Base-by-base conservation (phyloP, 1,284 basidiomycete species). In the Fomitopsis palustris region DNA sequence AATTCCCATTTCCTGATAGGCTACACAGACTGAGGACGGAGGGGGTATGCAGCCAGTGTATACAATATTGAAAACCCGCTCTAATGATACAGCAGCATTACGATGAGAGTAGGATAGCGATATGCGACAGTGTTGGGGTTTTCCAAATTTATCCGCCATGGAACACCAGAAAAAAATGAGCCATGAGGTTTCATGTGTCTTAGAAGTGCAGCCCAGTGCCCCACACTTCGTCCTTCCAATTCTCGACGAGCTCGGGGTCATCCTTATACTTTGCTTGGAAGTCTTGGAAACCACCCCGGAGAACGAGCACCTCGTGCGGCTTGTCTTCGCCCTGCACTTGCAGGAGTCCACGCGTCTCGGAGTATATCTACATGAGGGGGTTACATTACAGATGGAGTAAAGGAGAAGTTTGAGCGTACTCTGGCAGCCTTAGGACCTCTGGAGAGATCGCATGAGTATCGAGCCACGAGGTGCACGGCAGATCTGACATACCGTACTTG, bases 371-470 rank as follows among this genome's bases (percentile, higher is more conserved):
- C 7, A 25, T 14, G 45, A 23, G n/a, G 42, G n/a, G 7, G 45
- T 47, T 37, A 58, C n/a, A 49, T 31, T 19, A 4, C 33, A 23
- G 19, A 19, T 16, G 33, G 38, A 16, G 10, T 41, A 14, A 2
- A 33, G 23, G 10, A 25, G 1, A 42, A 21, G 31, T 60, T 51
- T 27, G 39, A 42, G 70, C 80, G 31, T 71, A 91, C 90, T 60
- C 81, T 76, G 38, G 90, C 90, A 62, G 90, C 86, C 66, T 85
- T 85, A 0, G 90, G 90, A 19, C 90, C 90, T 49, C 90, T 92
- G 55, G 12, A 25, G 12, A 25, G 54, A 21, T 1, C 51, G 12
- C 23, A 37, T 25, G 19, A 55, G 42, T 17, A 49, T 21, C 35
- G 23, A 49, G 64, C 57, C 16, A 31, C n/a, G 19, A 55, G 25